Evolutionary conservation across 2,329 filamentous ascomycete species (phyloP), one percentile per base, ranked within the genome.

Genomic region (Cladorrhinum sp.): DNA sequence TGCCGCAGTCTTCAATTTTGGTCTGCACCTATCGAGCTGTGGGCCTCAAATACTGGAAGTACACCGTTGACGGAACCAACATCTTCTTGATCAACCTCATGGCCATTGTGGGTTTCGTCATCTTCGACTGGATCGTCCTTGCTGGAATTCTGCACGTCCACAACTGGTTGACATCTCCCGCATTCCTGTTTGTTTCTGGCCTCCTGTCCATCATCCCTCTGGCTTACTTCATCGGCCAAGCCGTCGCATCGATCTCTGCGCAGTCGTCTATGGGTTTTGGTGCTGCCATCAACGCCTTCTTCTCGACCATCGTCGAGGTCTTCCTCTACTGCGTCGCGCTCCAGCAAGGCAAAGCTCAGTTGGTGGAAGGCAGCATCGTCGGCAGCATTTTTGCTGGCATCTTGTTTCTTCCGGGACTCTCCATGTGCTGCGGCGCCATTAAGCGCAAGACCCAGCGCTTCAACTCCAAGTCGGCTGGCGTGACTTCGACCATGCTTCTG

Each of bases 71-170:
- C 72, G 96, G 95, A 59, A 99, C 95, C 63, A 99, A 99, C 76
- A 96, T 99, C 72, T 98, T 99, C 77, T 86, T 99, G 67, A 97
- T 99, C 80, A 99, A 99, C 73, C 84, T 99, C 60, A 91, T 98
- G 78, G 89, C 86, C 12, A 85, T 99, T 18, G 95, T 99, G n/a
- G 79, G 91, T 23, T 97, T 99, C 72, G 90, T 94, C 70, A 96
- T 99, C 64, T 86, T 96, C 66, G 95, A 99, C 79, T 98, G 94
- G 82, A 87, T 87, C 62, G 81, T 99, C 23, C 80, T 99, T 24
- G 83, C 87, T 33, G 79, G 86, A 16, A 76, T 86, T 3, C 76
- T 98, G 36, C 84, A 88, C 20, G 67, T 96, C 23, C 79, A 95
- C 24, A 86, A 82, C 63, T 85, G 87, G 73, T 75, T 97, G 66